Percentiles rank a stretch among this genome's conserved stretches.
Evolutionary conservation across 441 rosid species (phyloP).

Genomic region (Pelargonium australe): DNA sequence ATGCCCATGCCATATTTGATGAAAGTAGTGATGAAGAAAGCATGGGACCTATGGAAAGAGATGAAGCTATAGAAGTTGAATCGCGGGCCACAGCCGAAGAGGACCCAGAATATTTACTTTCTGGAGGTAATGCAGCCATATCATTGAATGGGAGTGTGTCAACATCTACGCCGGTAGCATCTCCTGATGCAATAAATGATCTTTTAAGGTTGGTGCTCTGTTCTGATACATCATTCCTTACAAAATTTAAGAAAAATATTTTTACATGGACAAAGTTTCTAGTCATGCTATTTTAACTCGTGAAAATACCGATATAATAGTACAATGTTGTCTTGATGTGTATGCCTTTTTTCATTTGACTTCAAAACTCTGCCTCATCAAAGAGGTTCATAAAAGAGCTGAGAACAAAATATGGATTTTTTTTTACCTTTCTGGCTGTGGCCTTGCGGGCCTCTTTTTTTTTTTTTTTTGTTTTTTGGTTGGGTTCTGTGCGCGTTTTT

Average conservation of each 20-base stretch:
- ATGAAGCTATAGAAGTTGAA: conserved; percentile 20
- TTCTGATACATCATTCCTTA: conserved; percentile 14
- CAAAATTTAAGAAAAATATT: not conserved
- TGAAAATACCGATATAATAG: too few species aligned
- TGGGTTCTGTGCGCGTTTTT: too few species aligned
- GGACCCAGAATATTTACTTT: conserved; percentile 24
- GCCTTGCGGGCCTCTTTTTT: too few species aligned
- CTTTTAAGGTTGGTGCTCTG: conserved; percentile 39
- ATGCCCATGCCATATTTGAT: conserved; percentile 23
- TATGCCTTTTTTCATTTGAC: too few species aligned
- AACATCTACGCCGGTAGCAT: conserved; percentile 27
- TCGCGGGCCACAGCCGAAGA: conserved; percentile 21
- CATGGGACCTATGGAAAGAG: conserved; percentile 20
- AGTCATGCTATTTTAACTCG: not conserved
- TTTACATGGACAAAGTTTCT: not conserved
- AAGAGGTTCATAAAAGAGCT: too few species aligned
- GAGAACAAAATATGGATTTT: too few species aligned
- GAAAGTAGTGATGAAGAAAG: conserved; percentile 28
- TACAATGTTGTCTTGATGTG: too few species aligned
- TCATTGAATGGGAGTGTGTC: conserved; percentile 32
- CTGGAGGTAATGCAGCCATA: conserved; percentile 22
- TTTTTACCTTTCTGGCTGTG: too few species aligned
- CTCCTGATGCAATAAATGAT: conserved; percentile 26
- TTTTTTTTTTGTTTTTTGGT: too few species aligned
- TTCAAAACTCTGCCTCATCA: too few species aligned